Conservation (phyloP, 768 basidiomycete genomes). For the Amanita pallidorosea region DNA sequence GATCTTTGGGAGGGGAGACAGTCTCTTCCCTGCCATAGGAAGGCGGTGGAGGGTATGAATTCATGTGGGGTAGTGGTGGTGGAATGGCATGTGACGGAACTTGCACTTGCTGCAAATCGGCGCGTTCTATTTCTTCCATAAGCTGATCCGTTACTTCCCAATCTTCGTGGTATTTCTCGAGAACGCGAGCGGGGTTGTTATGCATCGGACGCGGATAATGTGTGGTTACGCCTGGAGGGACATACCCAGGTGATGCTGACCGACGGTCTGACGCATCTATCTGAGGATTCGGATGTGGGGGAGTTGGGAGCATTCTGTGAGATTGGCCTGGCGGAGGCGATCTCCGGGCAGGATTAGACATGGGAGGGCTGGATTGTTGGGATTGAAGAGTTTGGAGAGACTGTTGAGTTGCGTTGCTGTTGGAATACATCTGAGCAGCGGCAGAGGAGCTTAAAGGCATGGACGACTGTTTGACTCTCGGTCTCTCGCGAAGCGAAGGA, state of each 20-base stretch:
- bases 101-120: conserved; percentile 52
- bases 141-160: conserved; percentile 65
- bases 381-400: conserved; percentile 19
- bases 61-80: conserved; percentile 10
- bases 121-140: conserved; percentile 61
- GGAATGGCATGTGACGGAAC: conserved; percentile 23
- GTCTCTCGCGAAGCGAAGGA: conserved; percentile 34
- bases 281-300: conserved; percentile 30
- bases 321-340: conserved; percentile 29
- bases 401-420: conserved; percentile 27
- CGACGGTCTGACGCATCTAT: conserved; percentile 21
- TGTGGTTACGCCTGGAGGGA: conserved; percentile 17
- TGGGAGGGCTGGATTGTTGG: conserved; percentile 32
- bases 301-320: conserved; percentile 29
- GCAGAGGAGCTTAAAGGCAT: conserved; percentile 49
- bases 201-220: conserved; percentile 59
- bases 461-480: conserved; percentile 49
- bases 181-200: conserved; percentile 45
- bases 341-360: conserved; percentile 11
- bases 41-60: conserved; percentile 17
- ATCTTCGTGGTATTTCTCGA: conserved; percentile 42
- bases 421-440: conserved; percentile 36
- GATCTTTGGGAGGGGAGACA: conserved; percentile 40
- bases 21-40: conserved; percentile 19
- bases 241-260: conserved; percentile 22